phyloP scores from a whole-genome alignment of 2,329 filamentous ascomycete genomes.

The Teratosphaeria destructans region DNA sequence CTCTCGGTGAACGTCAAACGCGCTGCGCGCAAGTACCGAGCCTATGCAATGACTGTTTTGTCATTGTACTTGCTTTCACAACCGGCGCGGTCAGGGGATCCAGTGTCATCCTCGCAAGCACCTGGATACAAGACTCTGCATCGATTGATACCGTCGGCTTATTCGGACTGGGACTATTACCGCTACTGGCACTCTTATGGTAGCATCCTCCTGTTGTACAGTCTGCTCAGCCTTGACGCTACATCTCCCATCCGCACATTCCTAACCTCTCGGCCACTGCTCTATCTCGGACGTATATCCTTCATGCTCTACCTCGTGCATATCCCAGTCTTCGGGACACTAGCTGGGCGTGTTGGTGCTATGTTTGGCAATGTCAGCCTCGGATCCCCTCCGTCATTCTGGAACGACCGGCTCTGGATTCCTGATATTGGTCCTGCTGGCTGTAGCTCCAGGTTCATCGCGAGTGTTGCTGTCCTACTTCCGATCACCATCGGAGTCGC shows the following conservation, averaged over 20 bases:
- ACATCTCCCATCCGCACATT: not conserved
- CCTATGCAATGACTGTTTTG: not conserved
- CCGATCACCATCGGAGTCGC: not conserved
- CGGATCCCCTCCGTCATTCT: not conserved
- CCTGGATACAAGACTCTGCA: not conserved
- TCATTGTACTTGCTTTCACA: not conserved
- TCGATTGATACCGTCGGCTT: not conserved
- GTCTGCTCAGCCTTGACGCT: not conserved
- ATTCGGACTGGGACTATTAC: not conserved
- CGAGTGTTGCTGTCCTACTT: not conserved
- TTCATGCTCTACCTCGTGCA: constrained; percentile 56
- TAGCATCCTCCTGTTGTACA: not conserved
- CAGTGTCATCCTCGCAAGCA: not conserved
- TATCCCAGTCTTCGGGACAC: constrained; percentile 42
- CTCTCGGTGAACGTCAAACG: not conserved
- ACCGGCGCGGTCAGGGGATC: not conserved
- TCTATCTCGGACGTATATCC: constrained; percentile 52
- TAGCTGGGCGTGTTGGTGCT: not conserved
- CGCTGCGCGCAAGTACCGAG: not conserved
- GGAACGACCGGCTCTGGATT: not conserved
- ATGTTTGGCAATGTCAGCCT: not conserved
- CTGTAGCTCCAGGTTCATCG: not conserved
- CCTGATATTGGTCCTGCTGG: not conserved
- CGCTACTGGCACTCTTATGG: not conserved
- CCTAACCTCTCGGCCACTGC: constrained; percentile 14